Evolutionary conservation across 305 asterid genomes (phyloP).

Genomic region (Solanum chacoense): DNA sequence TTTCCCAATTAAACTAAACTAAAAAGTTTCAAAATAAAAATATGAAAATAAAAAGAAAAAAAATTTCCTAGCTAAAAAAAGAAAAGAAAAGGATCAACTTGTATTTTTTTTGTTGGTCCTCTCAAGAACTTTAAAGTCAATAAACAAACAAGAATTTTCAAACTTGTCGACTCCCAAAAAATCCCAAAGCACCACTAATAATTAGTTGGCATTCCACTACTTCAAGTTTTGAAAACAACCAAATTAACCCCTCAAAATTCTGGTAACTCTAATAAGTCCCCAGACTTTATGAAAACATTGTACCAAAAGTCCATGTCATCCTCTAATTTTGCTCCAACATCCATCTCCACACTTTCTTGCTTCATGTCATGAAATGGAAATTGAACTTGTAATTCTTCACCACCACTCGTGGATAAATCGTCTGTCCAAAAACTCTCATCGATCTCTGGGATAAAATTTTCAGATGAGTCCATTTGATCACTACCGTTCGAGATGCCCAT

Average conservation of each 20-base stretch:
- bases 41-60: background rate
- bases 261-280: constrained; percentile 61
- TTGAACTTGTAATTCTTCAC: constrained; percentile 1
- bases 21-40: background rate
- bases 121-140: background rate
- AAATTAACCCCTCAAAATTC: constrained; percentile 36
- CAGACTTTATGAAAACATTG: constrained; percentile 46
- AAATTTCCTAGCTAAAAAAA: background rate
- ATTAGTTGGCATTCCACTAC: background rate
- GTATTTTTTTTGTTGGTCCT: background rate
- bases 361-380: constrained; percentile 9
- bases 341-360: constrained; percentile 13
- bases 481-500: background rate
- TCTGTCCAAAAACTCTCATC: constrained; percentile 9
- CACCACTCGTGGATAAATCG: background rate
- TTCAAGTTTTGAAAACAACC: background rate
- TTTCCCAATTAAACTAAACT: background rate
- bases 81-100: background rate
- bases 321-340: constrained; percentile 14
- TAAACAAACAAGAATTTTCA: constrained; percentile 1
- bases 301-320: constrained; percentile 80
- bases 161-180: background rate
- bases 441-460: background rate
- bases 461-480: background rate
- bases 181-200: background rate